Base-by-base conservation (phyloP, 148 eudicot species). In the Selenicereus undatus region DNA sequence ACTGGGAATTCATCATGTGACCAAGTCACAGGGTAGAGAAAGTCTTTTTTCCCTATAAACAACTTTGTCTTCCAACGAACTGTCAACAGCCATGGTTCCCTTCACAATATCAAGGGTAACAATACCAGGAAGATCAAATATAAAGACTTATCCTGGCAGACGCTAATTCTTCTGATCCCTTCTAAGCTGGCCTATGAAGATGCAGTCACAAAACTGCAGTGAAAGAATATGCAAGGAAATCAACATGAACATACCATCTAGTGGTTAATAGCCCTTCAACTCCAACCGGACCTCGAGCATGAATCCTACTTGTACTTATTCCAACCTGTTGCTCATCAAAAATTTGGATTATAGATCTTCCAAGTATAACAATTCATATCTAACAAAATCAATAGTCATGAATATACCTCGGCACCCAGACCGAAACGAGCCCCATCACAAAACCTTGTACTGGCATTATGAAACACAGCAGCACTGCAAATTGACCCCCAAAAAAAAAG, bases 261-360 rank as follows among this genome's bases (percentile, higher is more conserved):
- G 98, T 94, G 75, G 99, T 97, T 66, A 97, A 85, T 83, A 97
- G 81, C 73, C 99, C 99, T 84, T 97, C 99, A 76, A 97, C 98
- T 70, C 99, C 97, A 22, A 97, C 99, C 0, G 99, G 99, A 54
- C 98, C 99, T 77, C 99, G 94, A 65, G 99, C 98, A 86, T 97
- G 99, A 87, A 97, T 92, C 77, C 97, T 88, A 78, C 99, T 93
- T 27, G 99, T 97, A 88, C 99, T 97, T 70, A 97, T 91, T 52
- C 99, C 99, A 70, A 97, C 99, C 99, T 96, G 83, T 79, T 81
- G 65, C 39, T n/a, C 78, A 86, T 45, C 4, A 80, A 84, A 82
- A 27, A n/a, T 50, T 20, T 29, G 51, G 17, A n/a, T 56, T 66
- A 58, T 22, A 20, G 4, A 5, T 39, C 54, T 45, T 39, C 5